These are phyloP conservation scores for Sesbania bispinosa DNA, from an alignment of 306 rosid species.

Conservation along the genomic window DNA sequence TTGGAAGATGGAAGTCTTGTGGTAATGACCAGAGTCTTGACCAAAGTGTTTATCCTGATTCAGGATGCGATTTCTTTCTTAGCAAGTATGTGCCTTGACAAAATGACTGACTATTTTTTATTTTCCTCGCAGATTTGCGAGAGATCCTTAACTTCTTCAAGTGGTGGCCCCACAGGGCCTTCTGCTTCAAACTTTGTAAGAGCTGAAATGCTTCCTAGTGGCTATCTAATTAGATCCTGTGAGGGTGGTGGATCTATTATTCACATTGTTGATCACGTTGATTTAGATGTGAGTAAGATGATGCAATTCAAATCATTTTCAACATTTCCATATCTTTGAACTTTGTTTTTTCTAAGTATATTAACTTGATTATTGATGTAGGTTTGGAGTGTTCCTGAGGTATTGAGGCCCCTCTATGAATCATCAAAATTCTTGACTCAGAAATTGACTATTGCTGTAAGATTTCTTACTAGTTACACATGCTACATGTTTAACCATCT, in stretches of 20 bases:
- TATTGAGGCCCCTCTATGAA: constrained; percentile 79
- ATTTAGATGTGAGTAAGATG: constrained; percentile 61
- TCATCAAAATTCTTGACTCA: constrained; percentile 83
- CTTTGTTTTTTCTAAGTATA: neutral
- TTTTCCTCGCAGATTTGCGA: constrained; percentile 64
- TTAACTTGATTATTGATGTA: neutral
- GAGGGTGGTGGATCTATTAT: constrained; percentile 90
- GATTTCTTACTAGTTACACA: neutral
- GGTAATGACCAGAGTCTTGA: constrained; percentile 42
- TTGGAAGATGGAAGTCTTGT: constrained; percentile 93
- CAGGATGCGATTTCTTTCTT: neutral
- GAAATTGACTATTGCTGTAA: constrained; percentile 71
- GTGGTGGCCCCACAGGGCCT: constrained; percentile 69
- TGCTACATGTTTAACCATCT: neutral
- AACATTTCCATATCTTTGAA: neutral
- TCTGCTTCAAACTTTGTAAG: constrained; percentile 59
- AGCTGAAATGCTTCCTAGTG: constrained; percentile 88
- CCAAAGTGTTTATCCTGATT: neutral
- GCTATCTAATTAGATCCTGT: constrained; percentile 74
- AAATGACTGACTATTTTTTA: neutral
- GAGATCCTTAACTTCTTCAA: constrained; percentile 70
- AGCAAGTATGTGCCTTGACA: neutral
- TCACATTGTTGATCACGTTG: constrained; percentile 83
- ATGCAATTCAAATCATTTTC: neutral
- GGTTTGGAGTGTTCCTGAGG: constrained; percentile 89